Percentiles rank a stretch among this genome's conserved stretches.
Evolutionary conservation across 192 early-diverging fungal species (phyloP).

Genomic region (Backusella psychrophila): DNA sequence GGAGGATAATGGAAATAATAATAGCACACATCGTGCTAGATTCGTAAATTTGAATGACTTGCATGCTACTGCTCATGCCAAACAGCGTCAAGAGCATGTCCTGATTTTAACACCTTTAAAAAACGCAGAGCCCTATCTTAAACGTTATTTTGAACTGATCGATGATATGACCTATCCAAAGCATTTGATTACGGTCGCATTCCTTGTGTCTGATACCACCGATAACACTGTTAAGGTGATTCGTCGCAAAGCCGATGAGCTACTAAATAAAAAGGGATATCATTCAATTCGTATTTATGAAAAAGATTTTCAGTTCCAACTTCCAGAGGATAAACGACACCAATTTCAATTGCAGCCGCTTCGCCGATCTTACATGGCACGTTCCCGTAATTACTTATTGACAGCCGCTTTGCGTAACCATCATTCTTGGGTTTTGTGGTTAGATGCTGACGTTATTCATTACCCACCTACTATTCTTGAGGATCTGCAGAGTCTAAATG

Average conservation of each 20-base stretch:
- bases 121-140: slow-evolving; percentile 50
- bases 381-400: slow-evolving; percentile 57
- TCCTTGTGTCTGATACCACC: slow-evolving; percentile 57
- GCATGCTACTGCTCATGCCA: slow-evolving; percentile 13
- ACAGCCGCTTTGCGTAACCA: slow-evolving; percentile 46
- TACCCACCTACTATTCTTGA: slow-evolving; percentile 52
- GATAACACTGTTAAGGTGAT: slow-evolving; percentile 50
- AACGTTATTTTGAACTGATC: slow-evolving; percentile 53
- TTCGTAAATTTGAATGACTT: slow-evolving; percentile 21
- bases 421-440: slow-evolving; percentile 57
- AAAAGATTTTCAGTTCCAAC: slow-evolving; percentile 52
- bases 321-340: slow-evolving; percentile 50
- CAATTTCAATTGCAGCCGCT: slow-evolving; percentile 48
- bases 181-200: slow-evolving; percentile 45
- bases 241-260: slow-evolving; percentile 23
- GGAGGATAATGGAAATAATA: neutral
- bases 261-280: slow-evolving; percentile 21
- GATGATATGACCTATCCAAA: slow-evolving; percentile 50
- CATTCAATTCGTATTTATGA: slow-evolving; percentile 47
- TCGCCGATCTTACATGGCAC: slow-evolving; percentile 54
- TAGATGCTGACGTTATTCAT: slow-evolving; percentile 57
- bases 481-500: slow-evolving; percentile 52
- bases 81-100: slow-evolving; percentile 21
- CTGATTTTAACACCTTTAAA: slow-evolving; percentile 58
- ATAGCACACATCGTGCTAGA: neutral